phyloP scores from a whole-genome alignment of 306 rosid genomes.

The Acmispon strigosus region DNA sequence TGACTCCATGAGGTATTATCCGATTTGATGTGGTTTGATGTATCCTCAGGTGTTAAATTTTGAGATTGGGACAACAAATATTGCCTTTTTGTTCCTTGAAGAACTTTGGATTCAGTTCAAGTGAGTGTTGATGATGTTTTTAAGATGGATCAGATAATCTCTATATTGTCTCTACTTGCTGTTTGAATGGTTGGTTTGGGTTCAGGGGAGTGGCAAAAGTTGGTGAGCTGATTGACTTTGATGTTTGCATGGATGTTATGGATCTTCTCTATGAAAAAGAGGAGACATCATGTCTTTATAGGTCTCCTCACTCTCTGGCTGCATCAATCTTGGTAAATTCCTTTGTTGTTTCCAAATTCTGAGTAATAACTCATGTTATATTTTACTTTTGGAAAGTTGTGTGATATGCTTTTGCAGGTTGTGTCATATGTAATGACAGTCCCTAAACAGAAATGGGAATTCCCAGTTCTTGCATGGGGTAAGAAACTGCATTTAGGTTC shows the following conservation, averaged over 20 bases:
- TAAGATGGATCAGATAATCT: background rate
- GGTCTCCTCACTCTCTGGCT: slow-evolving; percentile 59
- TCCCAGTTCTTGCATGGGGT: slow-evolving; percentile 92
- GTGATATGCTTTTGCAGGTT: slow-evolving; percentile 39
- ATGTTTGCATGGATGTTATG: slow-evolving; percentile 76
- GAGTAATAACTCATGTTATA: background rate
- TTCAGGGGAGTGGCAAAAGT: slow-evolving; percentile 70
- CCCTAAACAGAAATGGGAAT: slow-evolving; percentile 73
- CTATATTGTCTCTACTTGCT: background rate
- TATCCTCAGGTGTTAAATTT: slow-evolving; percentile 60
- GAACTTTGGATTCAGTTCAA: slow-evolving; percentile 63
- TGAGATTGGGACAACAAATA: slow-evolving; percentile 69
- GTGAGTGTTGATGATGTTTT: slow-evolving; percentile 44
- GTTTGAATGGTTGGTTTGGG: slow-evolving; percentile 22
- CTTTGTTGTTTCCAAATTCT: background rate
- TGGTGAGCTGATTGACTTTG: slow-evolving; percentile 70
- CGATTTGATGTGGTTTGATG: slow-evolving; percentile 1
- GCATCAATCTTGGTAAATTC: slow-evolving; percentile 68
- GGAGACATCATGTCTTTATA: slow-evolving; percentile 44
- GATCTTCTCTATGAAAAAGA: slow-evolving; percentile 84
- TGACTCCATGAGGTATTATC: slow-evolving; percentile 7
- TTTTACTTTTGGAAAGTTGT: background rate
- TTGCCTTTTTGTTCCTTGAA: slow-evolving; percentile 56
- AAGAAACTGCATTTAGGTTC: slow-evolving; percentile 20
- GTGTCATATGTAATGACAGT: slow-evolving; percentile 66